Conservation (phyloP, 2,329 filamentous ascomycete species). For the Ophidiomyces ophidiicola region DNA sequence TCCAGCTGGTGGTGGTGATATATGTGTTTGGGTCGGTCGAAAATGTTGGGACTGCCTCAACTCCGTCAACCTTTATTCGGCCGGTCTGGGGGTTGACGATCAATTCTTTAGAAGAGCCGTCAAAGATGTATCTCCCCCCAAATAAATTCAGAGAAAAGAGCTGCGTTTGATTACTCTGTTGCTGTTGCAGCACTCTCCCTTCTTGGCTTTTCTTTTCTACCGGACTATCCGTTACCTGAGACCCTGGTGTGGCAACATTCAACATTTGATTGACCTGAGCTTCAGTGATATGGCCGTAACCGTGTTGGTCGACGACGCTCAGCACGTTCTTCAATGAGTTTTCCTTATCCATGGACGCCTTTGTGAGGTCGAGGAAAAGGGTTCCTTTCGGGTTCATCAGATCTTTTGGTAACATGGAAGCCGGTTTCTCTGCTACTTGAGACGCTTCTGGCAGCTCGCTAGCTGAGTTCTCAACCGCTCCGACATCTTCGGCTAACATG, state of each 20-base stretch:
- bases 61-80: not conserved
- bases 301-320: not conserved
- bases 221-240: not conserved
- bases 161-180: not conserved
- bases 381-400: not conserved
- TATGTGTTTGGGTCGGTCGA: not conserved
- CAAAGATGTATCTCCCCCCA: not conserved
- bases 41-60: not conserved
- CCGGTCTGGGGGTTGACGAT: not conserved
- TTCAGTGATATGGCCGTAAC: not conserved
- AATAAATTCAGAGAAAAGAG: not conserved
- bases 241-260: not conserved
- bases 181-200: not conserved
- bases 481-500: no score
- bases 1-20: conserved; percentile 1
- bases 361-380: not conserved
- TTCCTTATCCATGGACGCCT: not conserved
- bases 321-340: not conserved
- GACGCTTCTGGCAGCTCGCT: no score
- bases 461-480: no score
- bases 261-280: not conserved
- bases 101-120: not conserved
- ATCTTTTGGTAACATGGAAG: not conserved
- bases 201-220: not conserved
- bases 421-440: not conserved